Percentiles rank a stretch among this genome's conserved stretches.
phyloP scores from a whole-genome alignment of 2,329 filamentous ascomycete species.

The Venturia effusa region DNA sequence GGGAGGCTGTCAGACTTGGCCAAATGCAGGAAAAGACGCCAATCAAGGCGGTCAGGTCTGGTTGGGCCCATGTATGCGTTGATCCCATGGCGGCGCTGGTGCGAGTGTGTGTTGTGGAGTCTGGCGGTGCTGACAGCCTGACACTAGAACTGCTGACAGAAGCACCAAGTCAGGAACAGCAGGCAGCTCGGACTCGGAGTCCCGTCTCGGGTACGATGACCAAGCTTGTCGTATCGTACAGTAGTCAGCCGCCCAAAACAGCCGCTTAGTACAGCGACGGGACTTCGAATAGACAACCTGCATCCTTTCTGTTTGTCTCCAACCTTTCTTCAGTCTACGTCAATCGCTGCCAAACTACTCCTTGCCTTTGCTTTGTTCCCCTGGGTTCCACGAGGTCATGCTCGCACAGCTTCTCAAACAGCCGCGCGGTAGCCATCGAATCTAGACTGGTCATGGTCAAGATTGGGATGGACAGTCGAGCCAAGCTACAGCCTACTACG shows the following conservation, averaged over 20 bases:
- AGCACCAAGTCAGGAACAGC: neutral
- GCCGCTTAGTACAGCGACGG: too few relatives aligned
- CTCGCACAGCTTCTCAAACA: neutral
- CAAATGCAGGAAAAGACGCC: neutral
- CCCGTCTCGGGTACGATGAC: too few relatives aligned
- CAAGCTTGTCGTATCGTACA: too few relatives aligned
- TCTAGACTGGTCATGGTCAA: neutral
- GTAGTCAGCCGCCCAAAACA: too few relatives aligned
- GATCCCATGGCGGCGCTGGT: neutral
- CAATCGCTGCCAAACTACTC: neutral
- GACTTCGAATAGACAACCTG: too few relatives aligned
- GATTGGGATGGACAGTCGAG: neutral
- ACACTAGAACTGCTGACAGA: too few relatives aligned
- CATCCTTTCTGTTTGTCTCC: too few relatives aligned
- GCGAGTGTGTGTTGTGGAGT: neutral
- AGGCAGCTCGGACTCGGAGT: neutral
- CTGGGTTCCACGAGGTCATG: neutral
- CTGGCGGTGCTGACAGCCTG: neutral
- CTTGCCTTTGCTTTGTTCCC: neutral
- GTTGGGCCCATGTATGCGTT: neutral
- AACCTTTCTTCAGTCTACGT: too few relatives aligned
- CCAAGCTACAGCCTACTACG: too few relatives aligned
- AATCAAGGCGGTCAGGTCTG: too few relatives aligned
- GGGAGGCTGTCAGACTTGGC: too few relatives aligned
- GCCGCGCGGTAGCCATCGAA: neutral